phyloP scores from a whole-genome alignment of 352 stramenopile species.

The Globisporangium middletonii region DNA sequence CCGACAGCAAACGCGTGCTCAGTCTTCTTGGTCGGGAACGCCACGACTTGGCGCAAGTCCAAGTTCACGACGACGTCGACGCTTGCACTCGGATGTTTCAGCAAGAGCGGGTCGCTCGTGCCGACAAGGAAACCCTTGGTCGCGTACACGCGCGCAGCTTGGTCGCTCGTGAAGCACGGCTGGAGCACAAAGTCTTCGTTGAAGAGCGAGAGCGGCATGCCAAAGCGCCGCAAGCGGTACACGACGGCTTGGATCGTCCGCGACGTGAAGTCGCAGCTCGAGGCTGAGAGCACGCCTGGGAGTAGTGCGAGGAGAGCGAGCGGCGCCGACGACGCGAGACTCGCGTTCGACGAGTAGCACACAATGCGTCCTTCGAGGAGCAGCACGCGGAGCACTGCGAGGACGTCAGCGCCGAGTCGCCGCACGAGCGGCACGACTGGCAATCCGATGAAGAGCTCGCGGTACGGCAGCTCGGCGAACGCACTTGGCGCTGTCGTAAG shows the following conservation, averaged over 20 bases:
- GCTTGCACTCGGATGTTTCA: constrained; percentile 37
- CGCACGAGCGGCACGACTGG: constrained; percentile 43
- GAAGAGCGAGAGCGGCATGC: constrained; percentile 38
- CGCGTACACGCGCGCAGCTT: constrained; percentile 22
- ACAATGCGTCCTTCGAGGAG: constrained; percentile 72
- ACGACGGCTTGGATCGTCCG: constrained; percentile 35
- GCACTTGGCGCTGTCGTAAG: constrained; percentile 12
- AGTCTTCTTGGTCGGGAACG: constrained; percentile 37
- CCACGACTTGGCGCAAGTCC: constrained; percentile 43
- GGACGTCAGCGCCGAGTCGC: constrained; percentile 45
- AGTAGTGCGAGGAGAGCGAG: constrained; percentile 50
- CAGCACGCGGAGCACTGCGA: constrained; percentile 63
- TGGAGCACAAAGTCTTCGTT: constrained; percentile 36
- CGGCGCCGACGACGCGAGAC: constrained; percentile 41
- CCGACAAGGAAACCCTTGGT: constrained; percentile 44
- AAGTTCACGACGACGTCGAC: constrained; percentile 65
- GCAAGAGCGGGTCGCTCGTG: constrained; percentile 41
- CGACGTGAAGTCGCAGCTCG: constrained; percentile 24
- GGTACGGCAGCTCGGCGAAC: constrained; percentile 39
- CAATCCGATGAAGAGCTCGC: constrained; percentile 28
- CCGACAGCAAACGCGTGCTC: constrained; percentile 55
- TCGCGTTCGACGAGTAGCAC: constrained; percentile 62
- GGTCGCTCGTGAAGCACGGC: constrained; percentile 37
- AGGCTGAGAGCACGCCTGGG: constrained; percentile 31
- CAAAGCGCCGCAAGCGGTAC: constrained; percentile 32